Base-by-base conservation (phyloP, 148 eudicot species). In the Rhododendron simsii region DNA sequence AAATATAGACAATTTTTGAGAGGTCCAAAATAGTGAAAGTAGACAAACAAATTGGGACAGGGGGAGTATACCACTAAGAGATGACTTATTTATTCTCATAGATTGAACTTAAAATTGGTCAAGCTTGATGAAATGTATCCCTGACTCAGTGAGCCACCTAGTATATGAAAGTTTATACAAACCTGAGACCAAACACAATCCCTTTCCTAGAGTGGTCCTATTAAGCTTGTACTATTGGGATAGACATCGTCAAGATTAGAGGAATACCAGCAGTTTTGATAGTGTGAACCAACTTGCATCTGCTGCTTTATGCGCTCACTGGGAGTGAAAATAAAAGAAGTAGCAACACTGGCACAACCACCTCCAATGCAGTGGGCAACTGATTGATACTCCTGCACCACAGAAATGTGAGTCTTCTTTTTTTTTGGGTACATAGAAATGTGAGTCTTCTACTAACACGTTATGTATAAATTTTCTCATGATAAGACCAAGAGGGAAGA, bases 261-360 rank as follows among this genome's bases (percentile, higher is more conserved):
- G 83, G 48, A 77, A 82, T 94, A 96, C 99, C 99, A 95, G 92
- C 99, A 94, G 88, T 91, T 97, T 30, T 90, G 89, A 90, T 97
- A 95, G 86, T 91, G 97, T 13, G 95, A 90, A 83, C 96, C 93
- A 87, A 97, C 93, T 94, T 97, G 99, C 99, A 97, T 94, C 89
- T 97, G 99, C 92, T 97, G 99, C 92, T 97, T 97, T 88, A 97
- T 93, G 39, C 93, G 93, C 85, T 97, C 99, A 87, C 99, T 97
- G 78, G 99, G 99, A 87, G 99, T 97, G 85, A 94, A 97, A 86
- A 97, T 88, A 87, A 97, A 92, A 61, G 99, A 97, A 73, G 99
- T 97, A 77, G 99, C 98, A 86, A 97, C 88, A 88, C 99, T 97
- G 88, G 99, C 99, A 89, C 94, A 94, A 81, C 95, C 99, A 88